phyloP scores from a whole-genome alignment of 805 yeast species.

The Peterozyma xylosa region DNA sequence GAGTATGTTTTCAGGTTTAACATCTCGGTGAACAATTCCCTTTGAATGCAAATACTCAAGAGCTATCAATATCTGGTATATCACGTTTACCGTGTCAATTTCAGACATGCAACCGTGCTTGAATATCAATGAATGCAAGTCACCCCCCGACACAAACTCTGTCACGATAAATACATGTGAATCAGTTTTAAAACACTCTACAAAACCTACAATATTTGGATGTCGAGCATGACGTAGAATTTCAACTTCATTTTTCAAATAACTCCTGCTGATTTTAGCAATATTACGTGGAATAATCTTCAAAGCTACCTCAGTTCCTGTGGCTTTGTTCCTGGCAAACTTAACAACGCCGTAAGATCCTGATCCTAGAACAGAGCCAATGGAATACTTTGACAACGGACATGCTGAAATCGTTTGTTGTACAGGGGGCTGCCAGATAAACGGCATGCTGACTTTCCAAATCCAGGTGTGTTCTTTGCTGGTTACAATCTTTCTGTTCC shows the following conservation, averaged over 20 bases:
- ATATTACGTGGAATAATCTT: slow-evolving; percentile 85
- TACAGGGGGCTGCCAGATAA: too few species aligned
- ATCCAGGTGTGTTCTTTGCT: too few species aligned
- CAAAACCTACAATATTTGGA: slow-evolving; percentile 79
- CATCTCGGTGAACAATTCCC: slow-evolving; percentile 87
- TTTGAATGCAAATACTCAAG: slow-evolving; percentile 66
- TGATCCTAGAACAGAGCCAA: slow-evolving; percentile 85
- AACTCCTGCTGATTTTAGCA: slow-evolving; percentile 53
- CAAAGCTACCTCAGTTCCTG: slow-evolving; percentile 73
- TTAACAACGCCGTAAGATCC: slow-evolving; percentile 94
- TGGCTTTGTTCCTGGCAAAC: slow-evolving; percentile 44
- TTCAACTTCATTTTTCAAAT: slow-evolving; percentile 71
- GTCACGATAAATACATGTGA: slow-evolving; percentile 92
- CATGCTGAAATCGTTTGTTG: too few species aligned
- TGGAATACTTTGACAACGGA: slow-evolving; percentile 40
- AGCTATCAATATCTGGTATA: slow-evolving; percentile 72
- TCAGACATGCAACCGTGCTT: slow-evolving; percentile 81
- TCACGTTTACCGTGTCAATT: slow-evolving; percentile 70
- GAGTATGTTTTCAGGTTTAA: slow-evolving; percentile 89
- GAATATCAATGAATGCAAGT: slow-evolving; percentile 81
- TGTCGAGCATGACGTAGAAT: slow-evolving; percentile 64
- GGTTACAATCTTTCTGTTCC: too few species aligned
- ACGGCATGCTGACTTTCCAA: too few species aligned
- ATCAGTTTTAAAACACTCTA: slow-evolving; percentile 89
- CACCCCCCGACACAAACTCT: slow-evolving; percentile 95